Evolutionary conservation across 2,329 filamentous ascomycete genomes (phyloP).

Genomic region (Pezicula rhizophila): DNA sequence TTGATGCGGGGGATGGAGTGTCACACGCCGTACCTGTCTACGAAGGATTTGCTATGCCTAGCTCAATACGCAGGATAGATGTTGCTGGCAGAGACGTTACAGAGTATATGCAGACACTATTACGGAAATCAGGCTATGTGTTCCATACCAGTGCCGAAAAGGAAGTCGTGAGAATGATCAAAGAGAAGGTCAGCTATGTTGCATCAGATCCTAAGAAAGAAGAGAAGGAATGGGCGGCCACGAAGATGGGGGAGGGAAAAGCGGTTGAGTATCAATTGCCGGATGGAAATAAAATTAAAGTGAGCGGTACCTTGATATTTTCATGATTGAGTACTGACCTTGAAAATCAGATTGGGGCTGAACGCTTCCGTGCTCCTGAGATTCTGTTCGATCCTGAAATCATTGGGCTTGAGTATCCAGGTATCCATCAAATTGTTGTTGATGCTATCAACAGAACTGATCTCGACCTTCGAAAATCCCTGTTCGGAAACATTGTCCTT

Average conservation of each 20-base stretch:
- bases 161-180: slow-evolving; percentile 95
- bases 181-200: slow-evolving; percentile 90
- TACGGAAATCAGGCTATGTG: slow-evolving; percentile 87
- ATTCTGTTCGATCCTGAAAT: slow-evolving; percentile 97
- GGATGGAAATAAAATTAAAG: slow-evolving; percentile 90
- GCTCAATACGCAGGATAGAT: slow-evolving; percentile 90
- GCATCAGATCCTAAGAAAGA: slow-evolving; percentile 86
- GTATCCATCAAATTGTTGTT: slow-evolving; percentile 95
- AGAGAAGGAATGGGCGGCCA: slow-evolving; percentile 89
- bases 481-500: slow-evolving; percentile 95
- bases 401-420: slow-evolving; percentile 93
- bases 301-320: slow-evolving; percentile 29
- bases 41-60: slow-evolving; percentile 94
- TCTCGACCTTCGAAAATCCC: slow-evolving; percentile 85
- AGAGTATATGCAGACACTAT: slow-evolving; percentile 83
- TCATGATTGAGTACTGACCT: slow-evolving; percentile 9
- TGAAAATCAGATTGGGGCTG: slow-evolving; percentile 66
- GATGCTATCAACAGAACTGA: slow-evolving; percentile 94
- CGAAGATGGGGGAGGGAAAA: slow-evolving; percentile 72
- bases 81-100: slow-evolving; percentile 95
- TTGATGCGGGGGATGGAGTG: slow-evolving; percentile 93
- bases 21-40: slow-evolving; percentile 97
- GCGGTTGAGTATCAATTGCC: slow-evolving; percentile 82
- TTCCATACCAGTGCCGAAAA: slow-evolving; percentile 99
- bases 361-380: slow-evolving; percentile 92